These are phyloP conservation scores for Aspergillus homomorphus DNA, from an alignment of 495 filamentous ascomycete species.

Conservation along the genomic window DNA sequence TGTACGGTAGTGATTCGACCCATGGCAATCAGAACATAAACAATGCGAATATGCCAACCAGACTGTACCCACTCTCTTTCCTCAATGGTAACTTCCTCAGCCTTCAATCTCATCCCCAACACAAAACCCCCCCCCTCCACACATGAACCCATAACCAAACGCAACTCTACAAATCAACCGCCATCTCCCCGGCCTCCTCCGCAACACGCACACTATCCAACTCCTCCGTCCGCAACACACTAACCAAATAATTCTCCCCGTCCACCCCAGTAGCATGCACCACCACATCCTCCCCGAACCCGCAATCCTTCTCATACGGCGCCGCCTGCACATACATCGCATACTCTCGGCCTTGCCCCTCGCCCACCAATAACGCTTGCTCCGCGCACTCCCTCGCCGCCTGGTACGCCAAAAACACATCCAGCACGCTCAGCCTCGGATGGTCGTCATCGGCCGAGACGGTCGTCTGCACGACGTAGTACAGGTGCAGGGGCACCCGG, in stretches of 20 bases:
- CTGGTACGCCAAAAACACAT: constrained; percentile 15
- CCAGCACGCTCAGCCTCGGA: constrained; percentile 15
- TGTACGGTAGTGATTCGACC: too few relatives aligned
- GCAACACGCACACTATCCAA: constrained; percentile 17
- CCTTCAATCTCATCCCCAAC: too few relatives aligned
- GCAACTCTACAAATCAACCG: neutral
- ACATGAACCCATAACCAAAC: too few relatives aligned
- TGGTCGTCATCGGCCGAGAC: constrained; percentile 10
- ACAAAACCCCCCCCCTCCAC: too few relatives aligned
- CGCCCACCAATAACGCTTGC: constrained; percentile 9
- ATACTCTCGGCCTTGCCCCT: constrained; percentile 16
- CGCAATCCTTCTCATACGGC: constrained; percentile 17
- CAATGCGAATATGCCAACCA: too few relatives aligned
- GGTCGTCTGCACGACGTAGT: constrained; percentile 23
- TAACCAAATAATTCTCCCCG: constrained; percentile 22
- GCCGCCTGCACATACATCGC: constrained; percentile 18
- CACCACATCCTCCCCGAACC: constrained; percentile 24
- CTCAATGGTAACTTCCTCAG: too few relatives aligned
- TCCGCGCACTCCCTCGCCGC: constrained; percentile 19
- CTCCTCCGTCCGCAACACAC: constrained; percentile 18
- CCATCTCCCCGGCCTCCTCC: constrained; percentile 18
- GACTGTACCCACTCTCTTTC: too few relatives aligned
- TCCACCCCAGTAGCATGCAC: constrained; percentile 18
- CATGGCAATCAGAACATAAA: too few relatives aligned
- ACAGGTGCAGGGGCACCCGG: constrained; percentile 16